Conservation (phyloP, 176 grass and related monocot species). For the Oryza nivara region DNA sequence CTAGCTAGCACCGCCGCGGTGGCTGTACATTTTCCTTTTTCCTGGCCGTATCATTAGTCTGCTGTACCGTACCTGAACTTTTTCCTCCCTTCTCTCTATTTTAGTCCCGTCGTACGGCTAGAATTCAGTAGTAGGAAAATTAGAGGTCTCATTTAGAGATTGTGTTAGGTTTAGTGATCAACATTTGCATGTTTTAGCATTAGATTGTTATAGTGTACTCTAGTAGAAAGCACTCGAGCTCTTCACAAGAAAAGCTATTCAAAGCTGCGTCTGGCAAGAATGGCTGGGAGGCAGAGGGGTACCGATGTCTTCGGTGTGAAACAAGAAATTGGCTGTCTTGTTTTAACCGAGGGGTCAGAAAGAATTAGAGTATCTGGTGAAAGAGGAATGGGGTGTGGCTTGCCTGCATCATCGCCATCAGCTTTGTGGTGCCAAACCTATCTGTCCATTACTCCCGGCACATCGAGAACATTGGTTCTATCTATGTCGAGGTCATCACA, state of each 20-base stretch:
- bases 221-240: conserved; percentile 22
- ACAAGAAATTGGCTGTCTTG: conserved; percentile 28
- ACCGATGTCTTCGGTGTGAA: conserved; percentile 36
- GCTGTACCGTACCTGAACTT: conserved; percentile 49
- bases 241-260: conserved; percentile 40
- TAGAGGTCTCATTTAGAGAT: conserved; percentile 48
- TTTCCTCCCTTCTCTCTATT: conserved; percentile 16
- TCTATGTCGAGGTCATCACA: not conserved
- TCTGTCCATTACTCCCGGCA: not conserved
- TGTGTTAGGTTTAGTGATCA: conserved; percentile 49
- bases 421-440: not conserved
- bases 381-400: not conserved
- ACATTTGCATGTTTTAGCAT: conserved; percentile 50
- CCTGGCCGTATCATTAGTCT: conserved; percentile 35
- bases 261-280: conserved; percentile 9
- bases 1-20: not conserved
- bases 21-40: conserved; percentile 51
- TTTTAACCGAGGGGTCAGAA: conserved; percentile 13
- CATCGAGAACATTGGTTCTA: not conserved
- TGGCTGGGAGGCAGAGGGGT: conserved; percentile 8
- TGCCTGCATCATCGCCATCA: conserved; percentile 34
- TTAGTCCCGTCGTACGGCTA: conserved; percentile 33
- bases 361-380: not conserved
- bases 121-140: conserved; percentile 32
- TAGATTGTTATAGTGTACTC: conserved; percentile 40